These are phyloP conservation scores for Rhizopus delemar DNA, from an alignment of 371 early-diverging fungal genomes.

Conservation along the genomic window DNA sequence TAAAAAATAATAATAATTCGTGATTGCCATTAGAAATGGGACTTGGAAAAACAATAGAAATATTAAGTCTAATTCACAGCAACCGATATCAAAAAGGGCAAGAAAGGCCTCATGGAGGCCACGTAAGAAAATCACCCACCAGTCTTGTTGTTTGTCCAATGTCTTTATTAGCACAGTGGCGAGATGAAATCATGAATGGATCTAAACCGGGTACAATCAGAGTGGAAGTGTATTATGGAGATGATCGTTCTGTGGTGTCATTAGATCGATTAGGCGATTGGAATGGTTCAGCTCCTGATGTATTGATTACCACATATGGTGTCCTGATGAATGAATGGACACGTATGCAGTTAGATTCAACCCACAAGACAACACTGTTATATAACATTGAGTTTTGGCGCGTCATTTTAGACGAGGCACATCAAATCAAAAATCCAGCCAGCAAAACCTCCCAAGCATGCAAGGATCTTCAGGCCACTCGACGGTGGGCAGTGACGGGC, in stretches of 20 bases:
- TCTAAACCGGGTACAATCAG: conserved; percentile 45
- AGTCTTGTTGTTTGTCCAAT: conserved; percentile 72
- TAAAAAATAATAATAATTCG: not conserved
- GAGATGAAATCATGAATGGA: conserved; percentile 60
- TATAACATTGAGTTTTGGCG: conserved; percentile 58
- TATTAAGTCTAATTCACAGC: conserved; percentile 72
- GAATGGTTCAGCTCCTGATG: conserved; percentile 52
- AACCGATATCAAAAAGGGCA: conserved; percentile 35
- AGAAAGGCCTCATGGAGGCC: not conserved
- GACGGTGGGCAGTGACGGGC: conserved; percentile 82
- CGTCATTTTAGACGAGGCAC: conserved; percentile 79
- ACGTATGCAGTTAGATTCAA: not conserved
- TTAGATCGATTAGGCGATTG: conserved; percentile 22
- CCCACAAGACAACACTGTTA: conserved; percentile 9
- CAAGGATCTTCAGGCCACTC: conserved; percentile 56
- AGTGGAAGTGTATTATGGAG: conserved; percentile 65
- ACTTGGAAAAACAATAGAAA: conserved; percentile 87
- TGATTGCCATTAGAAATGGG: conserved; percentile 69
- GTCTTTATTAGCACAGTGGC: conserved; percentile 74
- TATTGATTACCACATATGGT: conserved; percentile 72
- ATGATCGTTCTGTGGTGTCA: conserved; percentile 22
- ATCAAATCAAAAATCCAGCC: conserved; percentile 66
- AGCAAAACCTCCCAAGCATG: conserved; percentile 66
- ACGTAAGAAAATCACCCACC: conserved; percentile 44
- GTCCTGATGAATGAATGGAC: conserved; percentile 58